Evolutionary conservation across 2,329 filamentous ascomycete species (phyloP), one percentile per base, ranked within the genome.

Genomic region (Neobulgaria alba): DNA sequence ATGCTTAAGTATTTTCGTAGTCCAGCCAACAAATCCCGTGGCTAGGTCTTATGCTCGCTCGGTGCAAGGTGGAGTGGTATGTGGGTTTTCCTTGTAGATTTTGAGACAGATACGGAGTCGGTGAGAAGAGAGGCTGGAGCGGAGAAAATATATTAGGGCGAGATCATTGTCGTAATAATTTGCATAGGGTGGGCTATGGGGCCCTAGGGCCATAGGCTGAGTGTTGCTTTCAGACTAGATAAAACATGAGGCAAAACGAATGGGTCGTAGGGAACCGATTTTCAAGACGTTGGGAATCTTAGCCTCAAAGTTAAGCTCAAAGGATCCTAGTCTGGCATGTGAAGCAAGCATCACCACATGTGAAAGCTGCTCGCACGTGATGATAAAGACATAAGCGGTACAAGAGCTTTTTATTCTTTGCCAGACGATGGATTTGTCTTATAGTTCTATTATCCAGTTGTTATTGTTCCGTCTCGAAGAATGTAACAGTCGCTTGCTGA

Each of bases 221-320:
- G 30, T 18, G 16, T 5, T 23, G 18, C 16, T 16, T 8, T 29
- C 16, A n/a, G 14, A 10, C 23, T 12, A 26, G 23, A 33, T 12
- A 33, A 33, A 37, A 19, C 18, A 38, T 31, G 36, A 38, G 36
- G 36, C 29, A 38, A 38, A 38, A 18, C 21, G 16, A 38, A 38
- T 4, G 3, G n/a, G 36, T 29, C 26, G 32, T 38, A 38, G 32
- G 36, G 23, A 38, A 16, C 21, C 32, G 38, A 32, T 16, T 17
- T 29, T 26, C n/a, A 2, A 41, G 16, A 36, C 36, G 38, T 35
- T 41, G 33, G 30, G 32, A 19, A 12, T 26, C 23, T 26, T 12
- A 26, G 23, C 23, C 7, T 12, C 23, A 7, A 26, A 26, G 7
- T 12, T 12, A 12, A 26, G 23, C 12, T 12, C 23, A 10, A 17